These are phyloP conservation scores for Fusarium continuum DNA, from an alignment of 2,329 filamentous ascomycete species.

Conservation along the genomic window DNA sequence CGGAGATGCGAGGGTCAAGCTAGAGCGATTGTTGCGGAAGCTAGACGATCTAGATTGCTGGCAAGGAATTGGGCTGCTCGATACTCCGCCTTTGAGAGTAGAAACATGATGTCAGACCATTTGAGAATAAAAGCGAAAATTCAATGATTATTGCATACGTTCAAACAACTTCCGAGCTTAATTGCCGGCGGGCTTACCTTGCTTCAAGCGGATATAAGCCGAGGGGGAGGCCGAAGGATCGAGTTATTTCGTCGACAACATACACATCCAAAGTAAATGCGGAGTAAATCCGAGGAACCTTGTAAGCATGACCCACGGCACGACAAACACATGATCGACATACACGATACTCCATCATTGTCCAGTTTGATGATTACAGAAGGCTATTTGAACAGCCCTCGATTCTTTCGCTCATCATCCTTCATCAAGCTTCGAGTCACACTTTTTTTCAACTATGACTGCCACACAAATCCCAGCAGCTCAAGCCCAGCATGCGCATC, in stretches of 20 bases:
- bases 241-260: constrained; percentile 1
- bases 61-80: constrained; percentile 37
- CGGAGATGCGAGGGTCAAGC: constrained; percentile 33
- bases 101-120: background rate
- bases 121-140: background rate
- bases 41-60: constrained; percentile 47
- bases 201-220: too few species aligned
- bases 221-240: too few species aligned
- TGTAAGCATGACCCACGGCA: background rate
- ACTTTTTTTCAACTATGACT: constrained; percentile 14
- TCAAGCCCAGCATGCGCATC: background rate
- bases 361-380: background rate
- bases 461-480: background rate
- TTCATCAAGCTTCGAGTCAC: background rate
- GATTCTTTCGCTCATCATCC: too few species aligned
- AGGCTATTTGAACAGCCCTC: constrained; percentile 17
- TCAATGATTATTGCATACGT: background rate
- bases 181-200: background rate
- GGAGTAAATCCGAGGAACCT: constrained; percentile 27
- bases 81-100: background rate
- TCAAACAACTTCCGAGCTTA: background rate
- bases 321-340: background rate
- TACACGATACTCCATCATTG: background rate
- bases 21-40: constrained; percentile 44
- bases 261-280: constrained; percentile 4